These are phyloP conservation scores for Blastobotrys malaysiensis DNA, from an alignment of 1,139 yeast species.

Conservation along the genomic window DNA sequence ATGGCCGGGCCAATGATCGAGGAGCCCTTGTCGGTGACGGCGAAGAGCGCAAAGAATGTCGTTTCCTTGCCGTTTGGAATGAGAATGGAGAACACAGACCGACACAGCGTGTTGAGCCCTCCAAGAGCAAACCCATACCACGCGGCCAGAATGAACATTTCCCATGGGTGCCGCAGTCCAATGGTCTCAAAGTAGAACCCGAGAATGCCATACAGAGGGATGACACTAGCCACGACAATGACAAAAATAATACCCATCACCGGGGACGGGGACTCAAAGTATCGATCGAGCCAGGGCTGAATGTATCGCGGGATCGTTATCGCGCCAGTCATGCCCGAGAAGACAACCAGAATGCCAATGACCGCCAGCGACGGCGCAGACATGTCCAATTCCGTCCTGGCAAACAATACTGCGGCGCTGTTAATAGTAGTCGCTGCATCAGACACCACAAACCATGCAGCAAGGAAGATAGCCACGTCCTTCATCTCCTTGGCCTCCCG, in stretches of 20 bases:
- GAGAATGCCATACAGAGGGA: constrained; percentile 60
- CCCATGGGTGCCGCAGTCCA: constrained; percentile 55
- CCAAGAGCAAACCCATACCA: constrained; percentile 72
- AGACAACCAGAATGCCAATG: constrained; percentile 56
- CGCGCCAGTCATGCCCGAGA: constrained; percentile 61
- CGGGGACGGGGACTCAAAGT: constrained; percentile 30
- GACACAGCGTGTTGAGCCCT: constrained; percentile 57
- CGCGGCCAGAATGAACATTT: constrained; percentile 57
- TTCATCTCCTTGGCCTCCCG: constrained; percentile 50
- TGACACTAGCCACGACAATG: constrained; percentile 53
- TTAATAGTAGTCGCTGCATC: constrained; percentile 69
- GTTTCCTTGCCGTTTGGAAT: constrained; percentile 68
- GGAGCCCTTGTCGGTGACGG: constrained; percentile 71
- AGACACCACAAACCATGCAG: constrained; percentile 66
- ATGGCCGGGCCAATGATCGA: constrained; percentile 63
- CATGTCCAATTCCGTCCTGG: constrained; percentile 61
- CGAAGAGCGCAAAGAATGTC: constrained; percentile 61
- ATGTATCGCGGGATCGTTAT: constrained; percentile 46
- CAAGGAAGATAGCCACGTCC: constrained; percentile 54
- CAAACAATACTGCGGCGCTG: constrained; percentile 66
- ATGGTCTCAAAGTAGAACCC: constrained; percentile 48
- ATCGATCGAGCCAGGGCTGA: constrained; percentile 35
- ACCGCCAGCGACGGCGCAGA: constrained; percentile 54
- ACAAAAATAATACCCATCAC: constrained; percentile 46
- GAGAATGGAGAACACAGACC: constrained; percentile 57